A percentile compares a stretch with the other conserved stretches of the same genome.
phyloP scores from a whole-genome alignment of 148 eudicot genomes.

The Heliosperma pusillum region DNA sequence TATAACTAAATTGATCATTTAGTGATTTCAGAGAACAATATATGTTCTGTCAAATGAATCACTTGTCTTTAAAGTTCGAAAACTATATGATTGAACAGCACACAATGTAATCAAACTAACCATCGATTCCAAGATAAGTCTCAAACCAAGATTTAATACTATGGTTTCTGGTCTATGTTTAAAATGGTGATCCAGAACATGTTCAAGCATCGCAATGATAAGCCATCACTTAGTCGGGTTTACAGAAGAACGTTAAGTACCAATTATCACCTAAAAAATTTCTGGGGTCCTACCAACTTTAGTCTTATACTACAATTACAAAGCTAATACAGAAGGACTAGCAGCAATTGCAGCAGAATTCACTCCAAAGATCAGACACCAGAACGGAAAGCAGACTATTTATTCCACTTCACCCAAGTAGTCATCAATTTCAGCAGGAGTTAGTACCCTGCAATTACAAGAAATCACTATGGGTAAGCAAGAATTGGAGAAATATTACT shows the following conservation, averaged over 20 bases:
- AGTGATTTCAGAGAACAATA: too few species aligned
- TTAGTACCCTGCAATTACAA: conserved; percentile 65
- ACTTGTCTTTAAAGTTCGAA: too few species aligned
- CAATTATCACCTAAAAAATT: not conserved
- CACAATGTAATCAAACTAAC: too few species aligned
- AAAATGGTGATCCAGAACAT: not conserved
- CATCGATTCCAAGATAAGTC: too few species aligned
- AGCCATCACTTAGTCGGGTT: not conserved
- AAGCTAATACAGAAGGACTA: not conserved
- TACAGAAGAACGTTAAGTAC: not conserved
- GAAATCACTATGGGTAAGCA: not conserved
- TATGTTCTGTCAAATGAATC: too few species aligned
- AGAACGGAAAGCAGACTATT: not conserved
- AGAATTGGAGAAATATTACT: not conserved
- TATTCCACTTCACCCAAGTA: conserved; percentile 93
- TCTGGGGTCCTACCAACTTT: not conserved
- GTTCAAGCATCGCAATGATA: not conserved
- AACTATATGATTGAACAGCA: too few species aligned
- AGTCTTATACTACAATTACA: not conserved
- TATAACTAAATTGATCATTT: too few species aligned
- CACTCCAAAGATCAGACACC: not conserved
- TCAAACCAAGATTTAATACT: too few species aligned
- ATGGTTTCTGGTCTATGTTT: too few species aligned
- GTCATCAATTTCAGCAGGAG: conserved; percentile 92
- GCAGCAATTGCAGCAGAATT: not conserved